Conservation (phyloP, 768 basidiomycete species). For the Leccinum variicolor region DNA sequence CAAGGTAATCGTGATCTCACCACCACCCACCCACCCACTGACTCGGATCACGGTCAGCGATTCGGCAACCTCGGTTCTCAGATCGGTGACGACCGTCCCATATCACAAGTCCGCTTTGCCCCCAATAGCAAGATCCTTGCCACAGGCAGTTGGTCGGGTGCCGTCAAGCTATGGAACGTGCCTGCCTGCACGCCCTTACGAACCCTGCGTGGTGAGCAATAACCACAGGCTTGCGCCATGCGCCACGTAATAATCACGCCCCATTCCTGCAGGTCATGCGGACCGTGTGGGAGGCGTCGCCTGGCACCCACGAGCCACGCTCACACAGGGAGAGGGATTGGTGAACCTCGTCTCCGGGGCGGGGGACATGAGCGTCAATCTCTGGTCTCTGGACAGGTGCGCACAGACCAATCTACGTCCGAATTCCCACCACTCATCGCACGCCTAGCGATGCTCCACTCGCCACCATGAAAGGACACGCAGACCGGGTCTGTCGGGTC, state of each 20-base stretch:
- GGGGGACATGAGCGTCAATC: constrained; percentile 78
- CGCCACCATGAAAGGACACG: constrained; percentile 84
- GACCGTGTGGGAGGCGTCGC: constrained; percentile 95
- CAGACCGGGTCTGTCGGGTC: constrained; percentile 87
- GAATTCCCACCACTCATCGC: constrained; percentile 3
- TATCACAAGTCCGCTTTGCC: constrained; percentile 91
- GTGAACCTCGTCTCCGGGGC: constrained; percentile 92
- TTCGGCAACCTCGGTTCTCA: constrained; percentile 94
- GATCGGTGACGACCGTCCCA: constrained; percentile 94
- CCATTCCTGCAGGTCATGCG: constrained; percentile 59
- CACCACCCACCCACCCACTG: not conserved
- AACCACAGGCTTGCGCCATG: not conserved
- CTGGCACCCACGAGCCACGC: constrained; percentile 94
- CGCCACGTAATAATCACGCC: constrained; percentile 3
- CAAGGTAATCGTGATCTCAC: constrained; percentile 53
- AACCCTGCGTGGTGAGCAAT: constrained; percentile 62
- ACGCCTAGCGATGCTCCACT: constrained; percentile 73
- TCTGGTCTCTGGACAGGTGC: constrained; percentile 88
- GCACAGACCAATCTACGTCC: constrained; percentile 11
- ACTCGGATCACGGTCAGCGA: constrained; percentile 47
- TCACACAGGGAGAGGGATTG: constrained; percentile 55
- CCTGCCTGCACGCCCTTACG: constrained; percentile 81
- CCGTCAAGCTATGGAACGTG: constrained; percentile 93
- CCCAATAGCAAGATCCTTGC: constrained; percentile 87
- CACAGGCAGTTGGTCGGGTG: constrained; percentile 95